These are phyloP conservation scores for Sergeia podlipaevii DNA, from an alignment of 208 protist genomes.

Conservation along the genomic window DNA sequence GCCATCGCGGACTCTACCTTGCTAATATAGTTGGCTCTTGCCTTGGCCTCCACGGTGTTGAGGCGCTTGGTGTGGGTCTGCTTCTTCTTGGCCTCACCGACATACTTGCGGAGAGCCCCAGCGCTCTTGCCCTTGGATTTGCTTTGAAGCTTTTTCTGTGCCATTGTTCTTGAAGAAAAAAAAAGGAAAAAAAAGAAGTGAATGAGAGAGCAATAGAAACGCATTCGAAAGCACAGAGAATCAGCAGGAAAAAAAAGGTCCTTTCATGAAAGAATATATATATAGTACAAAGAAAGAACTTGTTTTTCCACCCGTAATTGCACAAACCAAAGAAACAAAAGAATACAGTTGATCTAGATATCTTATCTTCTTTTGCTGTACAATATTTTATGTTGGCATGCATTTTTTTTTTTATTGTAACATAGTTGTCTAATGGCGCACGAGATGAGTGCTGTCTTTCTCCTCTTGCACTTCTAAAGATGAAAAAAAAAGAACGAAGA, in stretches of 20 bases:
- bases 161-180: slow-evolving; percentile 35
- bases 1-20: slow-evolving; percentile 82
- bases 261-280: neutral
- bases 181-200: neutral
- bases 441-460: no score
- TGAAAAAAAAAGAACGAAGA: no score
- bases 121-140: slow-evolving; percentile 75
- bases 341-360: slow-evolving; percentile 1
- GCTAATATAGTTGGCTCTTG: slow-evolving; percentile 76
- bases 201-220: neutral
- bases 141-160: slow-evolving; percentile 65
- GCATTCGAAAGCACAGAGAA: neutral
- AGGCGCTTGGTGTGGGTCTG: slow-evolving; percentile 58
- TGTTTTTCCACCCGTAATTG: no score
- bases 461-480: no score
- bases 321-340: neutral
- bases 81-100: slow-evolving; percentile 81
- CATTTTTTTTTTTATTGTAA: no score
- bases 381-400: no score
- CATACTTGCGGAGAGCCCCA: slow-evolving; percentile 80
- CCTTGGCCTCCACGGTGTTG: slow-evolving; percentile 55
- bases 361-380: no score
- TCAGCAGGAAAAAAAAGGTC: neutral
- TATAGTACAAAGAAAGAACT: neutral
- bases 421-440: no score